Evolutionary conservation across 2,329 filamentous ascomycete genomes (phyloP).

Genomic region (Aureobasidium lini): DNA sequence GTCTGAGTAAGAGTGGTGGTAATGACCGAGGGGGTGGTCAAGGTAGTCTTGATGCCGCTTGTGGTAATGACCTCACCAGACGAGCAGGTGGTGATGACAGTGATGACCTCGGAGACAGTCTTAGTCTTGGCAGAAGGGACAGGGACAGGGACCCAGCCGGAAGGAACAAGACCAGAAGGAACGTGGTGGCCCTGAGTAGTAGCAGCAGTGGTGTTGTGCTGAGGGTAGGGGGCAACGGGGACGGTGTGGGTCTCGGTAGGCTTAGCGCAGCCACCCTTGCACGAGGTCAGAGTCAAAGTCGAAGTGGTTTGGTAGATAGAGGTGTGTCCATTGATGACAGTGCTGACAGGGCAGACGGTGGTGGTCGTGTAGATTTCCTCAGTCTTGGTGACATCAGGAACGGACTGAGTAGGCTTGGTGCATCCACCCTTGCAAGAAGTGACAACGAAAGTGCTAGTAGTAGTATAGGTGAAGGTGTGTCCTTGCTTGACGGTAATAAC

Average conservation of each 20-base stretch:
- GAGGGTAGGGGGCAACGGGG: not conserved
- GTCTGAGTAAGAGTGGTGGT: not conserved
- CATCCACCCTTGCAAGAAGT: slow-evolving; percentile 1
- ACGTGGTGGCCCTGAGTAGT: not conserved
- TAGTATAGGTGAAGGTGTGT: slow-evolving; percentile 18
- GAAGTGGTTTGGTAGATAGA: not conserved
- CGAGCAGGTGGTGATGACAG: slow-evolving; percentile 1
- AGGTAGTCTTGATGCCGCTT: not conserved
- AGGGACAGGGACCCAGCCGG: not conserved
- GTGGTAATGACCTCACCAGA: not conserved
- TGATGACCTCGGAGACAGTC: not conserved
- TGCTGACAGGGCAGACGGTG: not conserved
- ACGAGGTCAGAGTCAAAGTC: not conserved
- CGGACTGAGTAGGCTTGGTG: not conserved
- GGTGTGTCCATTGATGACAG: not conserved
- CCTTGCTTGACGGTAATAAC: slow-evolving; percentile 20
- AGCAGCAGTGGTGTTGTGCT: not conserved
- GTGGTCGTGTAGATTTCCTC: not conserved
- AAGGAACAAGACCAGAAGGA: not conserved
- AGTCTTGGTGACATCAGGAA: not conserved
- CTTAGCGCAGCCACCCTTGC: not conserved
- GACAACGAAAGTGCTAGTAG: slow-evolving; percentile 2
- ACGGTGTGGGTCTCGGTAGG: not conserved
- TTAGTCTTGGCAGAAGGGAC: not conserved
- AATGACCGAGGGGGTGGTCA: not conserved